phyloP scores from a whole-genome alignment of 495 filamentous ascomycete species.

The Xylaria curta region DNA sequence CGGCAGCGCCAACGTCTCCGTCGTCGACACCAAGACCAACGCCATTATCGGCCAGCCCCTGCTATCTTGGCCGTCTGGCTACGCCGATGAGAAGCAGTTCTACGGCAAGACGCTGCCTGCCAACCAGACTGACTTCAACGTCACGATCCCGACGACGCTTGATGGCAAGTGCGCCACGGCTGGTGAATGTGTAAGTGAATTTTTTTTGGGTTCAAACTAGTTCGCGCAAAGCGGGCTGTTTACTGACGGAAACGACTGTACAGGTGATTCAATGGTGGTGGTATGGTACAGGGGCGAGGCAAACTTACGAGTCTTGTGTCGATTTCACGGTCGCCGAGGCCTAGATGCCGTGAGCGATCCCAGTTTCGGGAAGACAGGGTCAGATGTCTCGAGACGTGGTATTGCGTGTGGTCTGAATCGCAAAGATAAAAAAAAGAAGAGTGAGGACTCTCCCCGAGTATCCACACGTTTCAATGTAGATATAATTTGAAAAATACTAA shows the following conservation, averaged over 20 bases:
- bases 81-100: slow-evolving; percentile 47
- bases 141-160: slow-evolving; percentile 67
- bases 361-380: not conserved
- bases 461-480: slow-evolving; percentile 12
- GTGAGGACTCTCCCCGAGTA: not conserved
- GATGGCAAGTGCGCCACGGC: slow-evolving; percentile 61
- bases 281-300: slow-evolving; percentile 68
- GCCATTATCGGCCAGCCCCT: slow-evolving; percentile 61
- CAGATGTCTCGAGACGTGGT: not conserved
- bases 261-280: slow-evolving; percentile 73
- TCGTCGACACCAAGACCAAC: slow-evolving; percentile 68
- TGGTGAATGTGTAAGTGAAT: slow-evolving; percentile 62
- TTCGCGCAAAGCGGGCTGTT: not conserved
- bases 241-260: slow-evolving; percentile 9
- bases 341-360: slow-evolving; percentile 11
- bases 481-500: slow-evolving; percentile 32
- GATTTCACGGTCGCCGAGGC: slow-evolving; percentile 65
- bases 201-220: not conserved
- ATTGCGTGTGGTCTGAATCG: slow-evolving; percentile 3
- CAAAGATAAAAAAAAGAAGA: slow-evolving; percentile 13
- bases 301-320: slow-evolving; percentile 77
- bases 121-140: slow-evolving; percentile 67
- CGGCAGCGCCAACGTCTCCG: slow-evolving; percentile 72
- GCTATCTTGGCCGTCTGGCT: slow-evolving; percentile 58
- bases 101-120: slow-evolving; percentile 64